Percentiles rank a stretch among this genome's conserved stretches.
These are phyloP conservation scores for Trypanosoma platydactyli DNA, from an alignment of 208 protist genomes.

Conservation along the genomic window DNA sequence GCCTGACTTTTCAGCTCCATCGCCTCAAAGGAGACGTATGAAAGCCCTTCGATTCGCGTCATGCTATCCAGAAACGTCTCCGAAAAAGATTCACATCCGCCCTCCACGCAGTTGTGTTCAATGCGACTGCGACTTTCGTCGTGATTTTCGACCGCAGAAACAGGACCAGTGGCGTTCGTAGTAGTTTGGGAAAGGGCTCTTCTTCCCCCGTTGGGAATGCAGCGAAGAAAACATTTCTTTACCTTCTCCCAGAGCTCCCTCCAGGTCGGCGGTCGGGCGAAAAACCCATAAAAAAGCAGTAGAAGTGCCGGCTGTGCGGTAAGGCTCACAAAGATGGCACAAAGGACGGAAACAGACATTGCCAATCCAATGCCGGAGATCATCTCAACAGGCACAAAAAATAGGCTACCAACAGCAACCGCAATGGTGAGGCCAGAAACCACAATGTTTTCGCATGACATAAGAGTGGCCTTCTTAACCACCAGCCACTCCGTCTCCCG, in stretches of 20 bases:
- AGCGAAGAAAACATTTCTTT: background rate
- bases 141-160: no score
- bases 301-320: conserved; percentile 50
- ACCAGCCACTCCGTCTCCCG: conserved; percentile 18
- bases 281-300: conserved; percentile 40
- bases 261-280: conserved; percentile 20
- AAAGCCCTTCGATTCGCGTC: background rate
- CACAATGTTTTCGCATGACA: conserved; percentile 39
- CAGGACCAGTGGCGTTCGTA: background rate
- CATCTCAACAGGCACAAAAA: conserved; percentile 41
- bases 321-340: conserved; percentile 38
- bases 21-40: background rate
- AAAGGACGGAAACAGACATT: conserved; percentile 27
- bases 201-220: background rate
- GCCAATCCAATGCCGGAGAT: conserved; percentile 46
- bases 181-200: no score
- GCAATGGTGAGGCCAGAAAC: conserved; percentile 47
- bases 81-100: background rate
- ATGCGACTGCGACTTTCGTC: background rate
- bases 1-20: conserved; percentile 3
- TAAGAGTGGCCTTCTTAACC: conserved; percentile 30
- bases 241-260: conserved; percentile 14
- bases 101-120: background rate
- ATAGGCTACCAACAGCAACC: conserved; percentile 39
- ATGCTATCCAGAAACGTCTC: background rate